phyloP scores from a whole-genome alignment of 176 grass and related monocot species.

The Oryza meridionalis region DNA sequence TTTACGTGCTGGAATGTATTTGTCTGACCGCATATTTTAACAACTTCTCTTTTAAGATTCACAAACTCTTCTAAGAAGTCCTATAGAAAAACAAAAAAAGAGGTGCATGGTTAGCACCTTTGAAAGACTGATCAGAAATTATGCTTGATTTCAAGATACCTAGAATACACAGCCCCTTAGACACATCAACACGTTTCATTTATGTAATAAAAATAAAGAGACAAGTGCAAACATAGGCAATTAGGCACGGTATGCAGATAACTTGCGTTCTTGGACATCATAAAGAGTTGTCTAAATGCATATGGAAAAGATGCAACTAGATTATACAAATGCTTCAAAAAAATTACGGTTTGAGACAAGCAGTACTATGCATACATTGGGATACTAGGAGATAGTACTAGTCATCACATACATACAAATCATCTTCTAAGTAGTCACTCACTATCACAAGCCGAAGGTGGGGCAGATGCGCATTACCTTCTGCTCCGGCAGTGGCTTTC shows the following conservation, averaged over 20 bases:
- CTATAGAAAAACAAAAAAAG: neutral
- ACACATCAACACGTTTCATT: conserved; percentile 1
- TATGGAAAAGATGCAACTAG: neutral
- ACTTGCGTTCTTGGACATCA: neutral
- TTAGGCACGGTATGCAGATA: neutral
- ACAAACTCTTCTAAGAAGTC: neutral
- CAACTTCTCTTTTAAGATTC: neutral
- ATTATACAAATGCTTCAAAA: neutral
- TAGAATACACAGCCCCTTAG: neutral
- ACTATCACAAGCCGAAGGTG: neutral
- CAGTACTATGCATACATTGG: neutral
- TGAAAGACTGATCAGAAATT: neutral
- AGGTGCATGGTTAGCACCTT: neutral
- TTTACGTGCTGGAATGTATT: too few species aligned
- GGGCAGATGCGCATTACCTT: conserved; percentile 34
- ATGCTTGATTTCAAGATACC: neutral
- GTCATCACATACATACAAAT: conserved; percentile 10
- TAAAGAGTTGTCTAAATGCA: neutral
- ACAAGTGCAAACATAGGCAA: neutral
- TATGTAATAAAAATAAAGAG: neutral
- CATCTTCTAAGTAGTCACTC: neutral
- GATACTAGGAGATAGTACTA: neutral
- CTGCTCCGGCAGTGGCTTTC: conserved; percentile 69
- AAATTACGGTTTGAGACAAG: neutral
- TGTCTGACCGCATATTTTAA: too few species aligned